phyloP scores from a whole-genome alignment of 352 stramenopile genomes.

The Globisporangium radiosum region DNA sequence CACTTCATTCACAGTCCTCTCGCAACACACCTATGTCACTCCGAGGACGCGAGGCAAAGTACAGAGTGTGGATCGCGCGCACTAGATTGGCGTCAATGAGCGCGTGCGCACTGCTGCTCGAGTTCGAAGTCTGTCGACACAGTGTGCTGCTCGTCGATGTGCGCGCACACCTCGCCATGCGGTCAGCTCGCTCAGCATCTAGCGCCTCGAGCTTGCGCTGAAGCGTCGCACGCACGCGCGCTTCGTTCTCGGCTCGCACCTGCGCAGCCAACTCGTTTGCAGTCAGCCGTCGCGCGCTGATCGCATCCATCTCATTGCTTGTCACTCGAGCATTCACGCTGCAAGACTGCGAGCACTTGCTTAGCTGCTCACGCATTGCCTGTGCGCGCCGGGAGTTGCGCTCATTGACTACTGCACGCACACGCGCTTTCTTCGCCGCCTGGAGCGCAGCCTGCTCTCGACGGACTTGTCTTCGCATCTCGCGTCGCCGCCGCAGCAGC shows the following conservation, averaged over 20 bases:
- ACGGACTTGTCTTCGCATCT: slow-evolving; percentile 10
- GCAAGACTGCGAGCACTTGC: neutral
- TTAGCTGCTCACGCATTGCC: slow-evolving; percentile 22
- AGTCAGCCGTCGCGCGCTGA: neutral
- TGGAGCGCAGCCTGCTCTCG: slow-evolving; percentile 20
- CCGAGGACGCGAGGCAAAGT: slow-evolving; percentile 13
- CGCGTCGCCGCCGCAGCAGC: slow-evolving; percentile 9
- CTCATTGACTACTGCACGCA: slow-evolving; percentile 27
- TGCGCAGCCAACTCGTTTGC: neutral
- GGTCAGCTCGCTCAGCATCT: neutral
- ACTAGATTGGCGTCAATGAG: slow-evolving; percentile 28
- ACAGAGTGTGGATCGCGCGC: slow-evolving; percentile 22
- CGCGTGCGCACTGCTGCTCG: neutral
- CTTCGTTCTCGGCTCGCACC: slow-evolving; percentile 5
- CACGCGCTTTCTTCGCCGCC: slow-evolving; percentile 23
- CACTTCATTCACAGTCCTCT: too few species aligned
- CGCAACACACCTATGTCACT: too few species aligned
- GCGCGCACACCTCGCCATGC: neutral
- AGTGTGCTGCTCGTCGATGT: neutral
- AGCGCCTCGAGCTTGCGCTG: slow-evolving; percentile 5
- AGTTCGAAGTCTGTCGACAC: neutral
- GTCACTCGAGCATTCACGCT: neutral
- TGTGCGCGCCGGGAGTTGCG: slow-evolving; percentile 38
- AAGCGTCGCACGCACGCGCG: slow-evolving; percentile 5
- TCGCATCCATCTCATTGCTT: neutral